These are phyloP conservation scores for Silene conica DNA, from an alignment of 148 eudicot genomes.

Conservation along the genomic window DNA sequence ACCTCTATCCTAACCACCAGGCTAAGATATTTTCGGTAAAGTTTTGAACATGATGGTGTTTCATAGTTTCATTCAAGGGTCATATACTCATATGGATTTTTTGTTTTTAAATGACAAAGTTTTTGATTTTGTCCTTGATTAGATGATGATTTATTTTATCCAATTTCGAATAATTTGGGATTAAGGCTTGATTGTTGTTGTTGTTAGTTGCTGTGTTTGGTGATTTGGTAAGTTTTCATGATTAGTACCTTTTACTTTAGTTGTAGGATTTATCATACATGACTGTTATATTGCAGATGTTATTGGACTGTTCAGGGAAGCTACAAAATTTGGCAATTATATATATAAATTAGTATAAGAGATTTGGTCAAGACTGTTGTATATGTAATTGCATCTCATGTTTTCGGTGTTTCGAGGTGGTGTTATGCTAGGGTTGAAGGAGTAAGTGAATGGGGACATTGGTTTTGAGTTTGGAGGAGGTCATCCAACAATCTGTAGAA, in stretches of 20 bases:
- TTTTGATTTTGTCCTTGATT: not conserved
- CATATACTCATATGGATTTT: not conserved
- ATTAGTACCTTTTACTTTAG: not conserved
- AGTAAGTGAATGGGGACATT: conserved; percentile 35
- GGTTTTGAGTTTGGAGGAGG: conserved; percentile 21
- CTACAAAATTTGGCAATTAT: not conserved
- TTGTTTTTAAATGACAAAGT: not conserved
- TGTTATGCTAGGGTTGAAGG: conserved; percentile 23
- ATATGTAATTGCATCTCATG: conserved; percentile 11
- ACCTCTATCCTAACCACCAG: no score
- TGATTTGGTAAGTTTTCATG: not conserved
- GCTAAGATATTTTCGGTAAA: not conserved
- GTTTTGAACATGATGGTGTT: not conserved
- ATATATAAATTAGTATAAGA: not conserved
- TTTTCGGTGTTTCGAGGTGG: conserved; percentile 4
- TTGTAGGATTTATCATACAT: not conserved
- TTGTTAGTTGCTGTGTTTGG: not conserved
- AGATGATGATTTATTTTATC: not conserved
- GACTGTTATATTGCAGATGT: conserved; percentile 20
- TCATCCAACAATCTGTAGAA: conserved; percentile 8
- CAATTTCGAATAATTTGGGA: not conserved
- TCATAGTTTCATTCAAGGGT: not conserved
- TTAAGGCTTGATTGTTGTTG: not conserved
- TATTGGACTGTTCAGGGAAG: conserved; percentile 12
- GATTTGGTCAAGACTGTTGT: not conserved